Percentiles rank a stretch among this genome's conserved stretches.
These are phyloP conservation scores for Parsonsia alboflavescens DNA, from an alignment of 257 asterid genomes.

Conservation along the genomic window DNA sequence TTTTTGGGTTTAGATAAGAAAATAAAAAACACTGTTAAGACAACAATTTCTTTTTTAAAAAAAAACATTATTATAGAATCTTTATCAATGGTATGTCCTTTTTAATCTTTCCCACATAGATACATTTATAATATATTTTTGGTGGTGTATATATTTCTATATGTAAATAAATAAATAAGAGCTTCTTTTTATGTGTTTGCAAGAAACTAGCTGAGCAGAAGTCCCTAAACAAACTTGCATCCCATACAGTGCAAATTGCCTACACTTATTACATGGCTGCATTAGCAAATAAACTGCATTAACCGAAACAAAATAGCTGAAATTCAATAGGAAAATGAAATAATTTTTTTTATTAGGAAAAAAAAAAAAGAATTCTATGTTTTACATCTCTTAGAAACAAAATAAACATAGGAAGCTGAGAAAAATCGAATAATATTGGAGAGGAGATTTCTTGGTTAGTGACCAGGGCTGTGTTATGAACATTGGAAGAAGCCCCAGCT, in stretches of 20 bases:
- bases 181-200: too few relatives aligned
- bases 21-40: too few relatives aligned
- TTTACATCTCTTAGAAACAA: slow-evolving; percentile 3
- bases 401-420: not conserved
- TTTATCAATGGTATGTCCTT: too few relatives aligned
- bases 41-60: too few relatives aligned
- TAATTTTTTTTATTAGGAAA: too few relatives aligned
- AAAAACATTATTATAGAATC: too few relatives aligned
- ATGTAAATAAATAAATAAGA: too few relatives aligned
- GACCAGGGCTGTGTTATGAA: not conserved
- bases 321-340: not conserved
- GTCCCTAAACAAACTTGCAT: not conserved
- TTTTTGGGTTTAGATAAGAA: too few relatives aligned
- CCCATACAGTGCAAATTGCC: not conserved
- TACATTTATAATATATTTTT: too few relatives aligned
- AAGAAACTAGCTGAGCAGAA: not conserved
- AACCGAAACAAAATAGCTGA: not conserved
- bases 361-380: not conserved
- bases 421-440: not conserved
- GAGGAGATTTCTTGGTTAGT: not conserved
- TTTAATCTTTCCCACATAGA: too few relatives aligned
- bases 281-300: not conserved
- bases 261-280: not conserved
- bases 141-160: too few relatives aligned
- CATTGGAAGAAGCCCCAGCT: not conserved